Conservation (phyloP, 164 flowering plant genomes). For the Brasenia schreberi region DNA sequence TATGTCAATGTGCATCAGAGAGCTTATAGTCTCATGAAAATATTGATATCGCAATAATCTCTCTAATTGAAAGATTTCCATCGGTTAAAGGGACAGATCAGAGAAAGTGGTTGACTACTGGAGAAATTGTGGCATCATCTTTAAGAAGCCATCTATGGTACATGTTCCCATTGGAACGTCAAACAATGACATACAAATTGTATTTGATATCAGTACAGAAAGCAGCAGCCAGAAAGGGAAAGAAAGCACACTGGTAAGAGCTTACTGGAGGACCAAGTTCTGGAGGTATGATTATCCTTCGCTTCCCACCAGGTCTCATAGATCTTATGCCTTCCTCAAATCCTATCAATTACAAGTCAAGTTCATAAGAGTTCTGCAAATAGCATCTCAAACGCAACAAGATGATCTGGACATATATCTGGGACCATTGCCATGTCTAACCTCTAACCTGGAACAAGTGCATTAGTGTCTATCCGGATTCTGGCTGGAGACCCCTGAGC, state of each 20-base stretch:
- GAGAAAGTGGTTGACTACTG: too few relatives aligned
- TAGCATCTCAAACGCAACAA: too few relatives aligned
- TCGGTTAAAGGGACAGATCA: too few relatives aligned
- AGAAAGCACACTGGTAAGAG: slow-evolving; percentile 1
- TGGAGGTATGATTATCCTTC: slow-evolving; percentile 91
- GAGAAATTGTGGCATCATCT: too few relatives aligned
- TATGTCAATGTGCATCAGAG: too few relatives aligned
- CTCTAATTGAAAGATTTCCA: too few relatives aligned
- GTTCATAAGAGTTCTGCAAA: neutral
- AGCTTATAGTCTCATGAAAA: too few relatives aligned
- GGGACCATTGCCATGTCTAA: neutral
- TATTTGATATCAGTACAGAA: neutral
- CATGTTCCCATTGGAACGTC: too few relatives aligned
- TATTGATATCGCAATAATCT: too few relatives aligned
- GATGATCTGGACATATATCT: neutral
- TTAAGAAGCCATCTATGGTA: too few relatives aligned
- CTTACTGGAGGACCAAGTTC: slow-evolving; percentile 98
- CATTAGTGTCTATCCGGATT: slow-evolving; percentile 77
- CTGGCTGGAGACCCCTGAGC: slow-evolving; percentile 83
- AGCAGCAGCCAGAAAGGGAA: too few relatives aligned
- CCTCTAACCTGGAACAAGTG: slow-evolving; percentile 80
- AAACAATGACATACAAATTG: too few relatives aligned
- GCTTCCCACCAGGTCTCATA: slow-evolving; percentile 91
- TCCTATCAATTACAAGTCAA: slow-evolving; percentile 28
- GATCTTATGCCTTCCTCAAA: slow-evolving; percentile 88